These are phyloP conservation scores for Aspergillus fumigatus DNA, from an alignment of 2,329 filamentous ascomycete genomes.

Conservation along the genomic window DNA sequence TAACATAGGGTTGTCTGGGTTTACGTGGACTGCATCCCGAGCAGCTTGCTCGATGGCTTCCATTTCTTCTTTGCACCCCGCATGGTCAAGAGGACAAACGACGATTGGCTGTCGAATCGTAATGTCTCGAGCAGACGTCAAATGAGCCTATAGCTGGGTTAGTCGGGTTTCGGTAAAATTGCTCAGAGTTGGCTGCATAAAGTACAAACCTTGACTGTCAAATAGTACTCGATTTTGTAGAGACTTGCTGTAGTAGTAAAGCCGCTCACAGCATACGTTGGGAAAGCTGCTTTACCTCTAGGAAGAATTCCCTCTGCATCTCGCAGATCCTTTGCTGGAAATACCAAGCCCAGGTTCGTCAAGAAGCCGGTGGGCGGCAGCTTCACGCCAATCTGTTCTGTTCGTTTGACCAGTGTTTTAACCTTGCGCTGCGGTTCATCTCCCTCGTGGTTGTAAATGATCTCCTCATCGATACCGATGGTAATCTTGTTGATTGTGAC, in stretches of 20 bases:
- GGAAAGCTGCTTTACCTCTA: slow-evolving; percentile 79
- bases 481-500: slow-evolving; percentile 94
- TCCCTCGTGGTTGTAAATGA: slow-evolving; percentile 97
- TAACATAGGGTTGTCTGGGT: slow-evolving; percentile 87
- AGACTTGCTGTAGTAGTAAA: slow-evolving; percentile 92
- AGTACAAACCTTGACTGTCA: slow-evolving; percentile 76
- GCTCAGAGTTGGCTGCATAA: background rate
- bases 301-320: slow-evolving; percentile 85
- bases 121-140: slow-evolving; percentile 85
- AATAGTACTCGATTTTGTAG: slow-evolving; percentile 97
- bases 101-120: slow-evolving; percentile 86
- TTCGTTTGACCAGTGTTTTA: slow-evolving; percentile 80
- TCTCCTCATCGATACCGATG: slow-evolving; percentile 91
- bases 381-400: slow-evolving; percentile 74
- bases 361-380: slow-evolving; percentile 89
- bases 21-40: slow-evolving; percentile 83
- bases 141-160: slow-evolving; percentile 61
- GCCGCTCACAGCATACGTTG: slow-evolving; percentile 78
- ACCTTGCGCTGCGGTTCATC: slow-evolving; percentile 89
- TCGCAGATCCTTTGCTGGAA: slow-evolving; percentile 81
- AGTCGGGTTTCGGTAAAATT: slow-evolving; percentile 10
- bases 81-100: slow-evolving; percentile 91
- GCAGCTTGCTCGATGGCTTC: slow-evolving; percentile 95
- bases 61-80: slow-evolving; percentile 97
- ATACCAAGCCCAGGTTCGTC: slow-evolving; percentile 85